Conservation (phyloP, 441 rosid genomes). For the Adansonia grandidieri region DNA sequence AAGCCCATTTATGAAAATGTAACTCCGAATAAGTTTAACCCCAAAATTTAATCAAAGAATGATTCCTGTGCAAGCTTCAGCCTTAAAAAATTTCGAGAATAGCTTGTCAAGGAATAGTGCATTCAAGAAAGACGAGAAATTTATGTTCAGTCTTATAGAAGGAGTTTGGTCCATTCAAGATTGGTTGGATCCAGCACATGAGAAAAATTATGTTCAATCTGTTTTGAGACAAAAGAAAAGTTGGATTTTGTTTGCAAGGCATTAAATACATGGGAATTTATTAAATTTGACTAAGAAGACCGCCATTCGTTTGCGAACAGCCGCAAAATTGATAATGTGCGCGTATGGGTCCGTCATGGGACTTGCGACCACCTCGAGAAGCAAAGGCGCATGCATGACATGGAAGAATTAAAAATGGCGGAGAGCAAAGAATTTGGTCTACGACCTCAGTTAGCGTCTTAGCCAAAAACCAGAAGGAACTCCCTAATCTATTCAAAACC, state of each 20-base stretch:
- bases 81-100: too few species aligned
- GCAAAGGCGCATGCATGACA: not conserved
- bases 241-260: not conserved
- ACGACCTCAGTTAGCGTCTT: not conserved
- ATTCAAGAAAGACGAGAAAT: not conserved
- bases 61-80: too few species aligned
- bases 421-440: not conserved
- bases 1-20: not conserved
- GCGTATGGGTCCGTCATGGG: not conserved
- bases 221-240: not conserved
- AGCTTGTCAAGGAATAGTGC: not conserved
- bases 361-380: not conserved
- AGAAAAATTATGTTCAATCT: not conserved
- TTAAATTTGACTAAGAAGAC: not conserved
- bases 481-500: not conserved
- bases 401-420: not conserved
- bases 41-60: not conserved
- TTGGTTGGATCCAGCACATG: not conserved
- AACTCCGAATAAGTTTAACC: not conserved
- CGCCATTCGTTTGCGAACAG: slow-evolving; percentile 4
- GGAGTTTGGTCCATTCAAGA: slow-evolving; percentile 15
- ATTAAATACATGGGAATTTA: not conserved
- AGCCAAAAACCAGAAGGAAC: not conserved
- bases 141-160: not conserved
- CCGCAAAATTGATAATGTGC: not conserved